Base-by-base conservation (phyloP, 208 protist species). In the Entamoeba histolytica region DNA sequence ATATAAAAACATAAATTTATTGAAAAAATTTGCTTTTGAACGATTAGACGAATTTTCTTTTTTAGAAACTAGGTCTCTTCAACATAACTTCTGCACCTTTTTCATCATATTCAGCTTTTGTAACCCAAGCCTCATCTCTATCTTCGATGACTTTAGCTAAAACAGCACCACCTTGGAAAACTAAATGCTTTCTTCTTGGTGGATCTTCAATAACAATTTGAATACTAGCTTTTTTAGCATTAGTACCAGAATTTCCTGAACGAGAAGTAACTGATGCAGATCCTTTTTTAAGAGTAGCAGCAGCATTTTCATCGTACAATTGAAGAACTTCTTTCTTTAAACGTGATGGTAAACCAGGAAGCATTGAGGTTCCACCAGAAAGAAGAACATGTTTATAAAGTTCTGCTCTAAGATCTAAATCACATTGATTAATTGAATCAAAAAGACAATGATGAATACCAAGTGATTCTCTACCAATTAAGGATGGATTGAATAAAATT, bases 401-500 rank as follows among this genome's bases (percentile, higher is more conserved):
- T 2, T 28, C 19, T 7, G 55, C 4, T 15, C 57, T 10, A 51
- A 55, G 10, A 17, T 91, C 35, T 4, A 93, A 28, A 31, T 8
- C 19, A 39, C n/a, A 61, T 6, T 10, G 15, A 52, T 78, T 50
- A 78, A 94, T 92, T 15, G 28, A 14, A 14, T 91, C 28, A 47
- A 94, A 94, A 3, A 92, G 8, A 6, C 31, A 19, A 1, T 92
- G 28, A 39, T 1, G 1, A 61, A 94, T 49, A 39, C 87, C 49
- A 28, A 5, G 7, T 39, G 15, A 6, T 61, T 94, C 96, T 23
- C 97, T 92, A 93, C 98, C 97, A 93, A 99, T 97, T 28, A 98
- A 96, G 17, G 95, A 39, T 14, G 98, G 98, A 49, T 97, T 95
- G 96, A 99, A 99, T 31, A 99, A 95, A 14, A 97, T 96, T 94